Evolutionary conservation across 2,329 filamentous ascomycete genomes (phyloP), one percentile per base, ranked within the genome.

Genomic region (Venturia effusa): DNA sequence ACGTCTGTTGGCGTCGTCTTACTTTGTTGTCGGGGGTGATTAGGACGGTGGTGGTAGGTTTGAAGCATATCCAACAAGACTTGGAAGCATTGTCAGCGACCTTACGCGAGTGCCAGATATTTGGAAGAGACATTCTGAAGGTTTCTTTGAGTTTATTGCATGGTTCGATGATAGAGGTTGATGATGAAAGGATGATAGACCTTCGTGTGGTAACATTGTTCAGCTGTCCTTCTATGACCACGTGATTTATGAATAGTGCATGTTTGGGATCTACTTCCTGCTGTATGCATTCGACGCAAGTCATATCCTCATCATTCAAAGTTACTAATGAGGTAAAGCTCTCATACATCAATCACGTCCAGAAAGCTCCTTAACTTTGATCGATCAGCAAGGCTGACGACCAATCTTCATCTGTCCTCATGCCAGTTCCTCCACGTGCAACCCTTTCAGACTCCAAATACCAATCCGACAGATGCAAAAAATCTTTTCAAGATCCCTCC

Each of bases 21-120:
- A 94, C 92, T 85, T 93, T 94, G 71, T 90, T 92, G 70, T 95
- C 92, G 0, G 89, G 84, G 10, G 92, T 95, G 69, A 96, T 90
- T 63, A 99, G 80, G 22, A 97, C 93, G 68, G 88, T 95, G 7
- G 87, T 85, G 65, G 88, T 91, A 10, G 89, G 88, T 76, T 94
- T 96, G 80, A 88, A 95, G 81, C 94, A 97, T 67, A 97, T 85
- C 75, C 91, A 88, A 76, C 94, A 99, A 61, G 90, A 81, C 76
- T 90, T 96, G 15, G 90, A 83, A 1, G 88, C 83, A n/a, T 85
- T 83, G 37, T 96, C 91, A 15, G 92, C 92, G 41, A 97, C 93
- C 69, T 86, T 90, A 61, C 93, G 89, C 68, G 92, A 88, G 67
- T 90, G 86, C 77, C 93, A 97, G 37, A 89, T 76, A 72, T 97